Conservation (phyloP, 2,329 filamentous ascomycete genomes). For the Berkeleyomyces rouxiae region DNA sequence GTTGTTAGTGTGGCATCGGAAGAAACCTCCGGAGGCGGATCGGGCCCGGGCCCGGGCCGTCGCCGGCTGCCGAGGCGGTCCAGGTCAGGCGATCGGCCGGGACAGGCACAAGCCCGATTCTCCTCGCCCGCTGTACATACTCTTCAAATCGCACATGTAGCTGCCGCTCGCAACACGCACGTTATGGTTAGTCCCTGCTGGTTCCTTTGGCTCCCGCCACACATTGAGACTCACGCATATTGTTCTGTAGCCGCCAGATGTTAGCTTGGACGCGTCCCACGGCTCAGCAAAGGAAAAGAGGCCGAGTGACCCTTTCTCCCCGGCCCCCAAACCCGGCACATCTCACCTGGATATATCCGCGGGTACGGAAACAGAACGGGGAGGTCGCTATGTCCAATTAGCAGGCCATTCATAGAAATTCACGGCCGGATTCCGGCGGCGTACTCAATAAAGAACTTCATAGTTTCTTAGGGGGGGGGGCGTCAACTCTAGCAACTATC, state of each 20-base stretch:
- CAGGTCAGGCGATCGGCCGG: too few species aligned
- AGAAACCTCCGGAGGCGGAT: too few species aligned
- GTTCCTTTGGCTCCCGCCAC: not conserved
- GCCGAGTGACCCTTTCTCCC: not conserved
- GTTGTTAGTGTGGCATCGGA: constrained; percentile 8
- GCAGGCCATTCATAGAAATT: not conserved
- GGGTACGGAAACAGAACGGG: constrained; percentile 43
- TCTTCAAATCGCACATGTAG: constrained; percentile 42
- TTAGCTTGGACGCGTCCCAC: not conserved
- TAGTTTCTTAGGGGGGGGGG: constrained; percentile 18
- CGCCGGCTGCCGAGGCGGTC: too few species aligned
- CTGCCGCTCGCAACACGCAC: constrained; percentile 18
- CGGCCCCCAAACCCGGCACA: not conserved
- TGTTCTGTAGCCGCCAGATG: constrained; percentile 25
- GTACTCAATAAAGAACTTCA: constrained; percentile 38
- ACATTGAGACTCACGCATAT: constrained; percentile 29
- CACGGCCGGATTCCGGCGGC: constrained; percentile 6
- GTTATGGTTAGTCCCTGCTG: not conserved
- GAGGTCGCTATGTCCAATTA: constrained; percentile 27
- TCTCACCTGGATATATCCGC: constrained; percentile 39
- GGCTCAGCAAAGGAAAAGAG: not conserved
- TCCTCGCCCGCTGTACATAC: constrained; percentile 19
- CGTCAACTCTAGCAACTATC: not conserved
- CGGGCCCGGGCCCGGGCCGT: too few species aligned
- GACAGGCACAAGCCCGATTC: too few species aligned